These are phyloP conservation scores for Phytopythium aichiense DNA, from an alignment of 352 stramenopile species.

Conservation along the genomic window DNA sequence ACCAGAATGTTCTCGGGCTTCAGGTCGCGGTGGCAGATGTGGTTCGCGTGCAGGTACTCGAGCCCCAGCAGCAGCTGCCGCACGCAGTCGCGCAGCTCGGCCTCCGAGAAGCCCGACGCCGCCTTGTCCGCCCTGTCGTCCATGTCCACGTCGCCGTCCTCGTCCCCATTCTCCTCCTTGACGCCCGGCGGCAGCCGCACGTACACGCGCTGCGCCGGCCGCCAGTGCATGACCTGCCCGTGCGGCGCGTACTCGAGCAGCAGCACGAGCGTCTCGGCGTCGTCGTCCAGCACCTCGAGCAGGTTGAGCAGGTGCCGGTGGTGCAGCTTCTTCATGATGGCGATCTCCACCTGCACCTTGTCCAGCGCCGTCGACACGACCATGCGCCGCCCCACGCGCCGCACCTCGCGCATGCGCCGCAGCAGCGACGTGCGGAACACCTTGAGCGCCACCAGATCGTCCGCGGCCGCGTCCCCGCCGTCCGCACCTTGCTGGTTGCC, in stretches of 20 bases:
- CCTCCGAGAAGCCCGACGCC: constrained; percentile 33
- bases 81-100: constrained; percentile 55
- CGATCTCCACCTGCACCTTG: constrained; percentile 86
- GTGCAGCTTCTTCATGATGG: constrained; percentile 88
- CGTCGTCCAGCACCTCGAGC: constrained; percentile 81
- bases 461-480: constrained; percentile 15
- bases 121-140: constrained; percentile 3
- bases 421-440: constrained; percentile 85
- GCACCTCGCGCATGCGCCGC: constrained; percentile 84
- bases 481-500: constrained; percentile 6
- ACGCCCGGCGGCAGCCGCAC: constrained; percentile 11
- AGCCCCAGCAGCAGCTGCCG: constrained; percentile 72
- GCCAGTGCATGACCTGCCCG: constrained; percentile 86
- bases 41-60: constrained; percentile 82
- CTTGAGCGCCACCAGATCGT: constrained; percentile 73
- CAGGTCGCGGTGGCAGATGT: constrained; percentile 84
- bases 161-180: background rate
- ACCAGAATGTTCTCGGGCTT: constrained; percentile 87
- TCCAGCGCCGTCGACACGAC: constrained; percentile 83
- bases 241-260: constrained; percentile 83
- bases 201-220: constrained; percentile 53
- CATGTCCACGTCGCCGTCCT: constrained; percentile 13
- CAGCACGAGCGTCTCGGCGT: constrained; percentile 77
- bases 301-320: constrained; percentile 77
- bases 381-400: constrained; percentile 75